Percentiles rank a stretch among this genome's conserved stretches.
Conservation (phyloP, 495 filamentous ascomycete genomes). For the Aspergillus coremiiformis region DNA sequence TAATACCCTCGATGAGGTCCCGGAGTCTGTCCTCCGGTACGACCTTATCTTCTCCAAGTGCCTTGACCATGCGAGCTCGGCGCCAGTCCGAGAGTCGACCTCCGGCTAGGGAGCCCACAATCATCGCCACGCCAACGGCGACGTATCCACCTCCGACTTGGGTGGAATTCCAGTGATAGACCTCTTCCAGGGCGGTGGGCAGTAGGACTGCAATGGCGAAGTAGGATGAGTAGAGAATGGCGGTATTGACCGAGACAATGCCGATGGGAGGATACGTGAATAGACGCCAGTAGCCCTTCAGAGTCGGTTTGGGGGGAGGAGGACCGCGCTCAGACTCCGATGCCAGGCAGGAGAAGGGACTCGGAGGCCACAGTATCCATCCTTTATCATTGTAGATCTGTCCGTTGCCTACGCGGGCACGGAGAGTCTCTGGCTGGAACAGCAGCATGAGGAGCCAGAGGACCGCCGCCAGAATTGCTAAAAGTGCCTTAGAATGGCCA, state of each 20-base stretch:
- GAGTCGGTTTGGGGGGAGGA: slow-evolving; percentile 16
- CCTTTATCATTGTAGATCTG: slow-evolving; percentile 2
- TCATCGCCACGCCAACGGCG: slow-evolving; percentile 18
- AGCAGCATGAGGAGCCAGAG: slow-evolving; percentile 22
- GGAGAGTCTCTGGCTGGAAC: slow-evolving; percentile 26
- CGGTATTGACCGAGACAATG: slow-evolving; percentile 24
- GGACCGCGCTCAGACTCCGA: slow-evolving; percentile 10
- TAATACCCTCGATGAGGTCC: slow-evolving; percentile 21
- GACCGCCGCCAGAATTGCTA: slow-evolving; percentile 9
- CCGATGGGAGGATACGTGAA: slow-evolving; percentile 19
- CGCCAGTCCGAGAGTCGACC: slow-evolving; percentile 22
- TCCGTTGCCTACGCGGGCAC: slow-evolving; percentile 24
- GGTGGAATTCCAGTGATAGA: not conserved
- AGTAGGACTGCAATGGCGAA: slow-evolving; percentile 21
- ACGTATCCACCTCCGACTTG: slow-evolving; percentile 24
- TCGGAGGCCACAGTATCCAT: slow-evolving; percentile 6
- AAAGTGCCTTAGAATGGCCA: not conserved
- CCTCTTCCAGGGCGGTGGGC: slow-evolving; percentile 3
- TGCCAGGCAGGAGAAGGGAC: not conserved
- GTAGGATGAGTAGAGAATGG: slow-evolving; percentile 20
- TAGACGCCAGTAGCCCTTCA: slow-evolving; percentile 12
- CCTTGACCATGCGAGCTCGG: slow-evolving; percentile 6
- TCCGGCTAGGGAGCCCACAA: slow-evolving; percentile 20
- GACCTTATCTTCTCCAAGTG: slow-evolving; percentile 3
- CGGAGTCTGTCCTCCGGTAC: slow-evolving; percentile 20